Percentiles rank a stretch among this genome's conserved stretches.
Evolutionary conservation across 495 filamentous ascomycete species (phyloP).

Genomic region (Rhypophila decipiens): DNA sequence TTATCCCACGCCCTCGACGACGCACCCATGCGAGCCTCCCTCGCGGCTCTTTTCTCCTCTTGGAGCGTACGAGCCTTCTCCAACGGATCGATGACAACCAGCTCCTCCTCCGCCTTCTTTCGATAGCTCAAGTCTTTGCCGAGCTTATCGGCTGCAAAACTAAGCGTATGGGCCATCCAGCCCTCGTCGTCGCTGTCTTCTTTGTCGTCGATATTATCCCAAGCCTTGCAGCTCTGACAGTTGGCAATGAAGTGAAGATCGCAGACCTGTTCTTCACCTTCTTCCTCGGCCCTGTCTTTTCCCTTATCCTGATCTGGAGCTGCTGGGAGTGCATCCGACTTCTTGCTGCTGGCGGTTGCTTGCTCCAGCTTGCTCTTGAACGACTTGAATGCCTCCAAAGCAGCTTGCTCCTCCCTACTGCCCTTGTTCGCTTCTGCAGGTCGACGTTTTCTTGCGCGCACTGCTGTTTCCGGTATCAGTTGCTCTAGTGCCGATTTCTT

Average conservation of each 20-base stretch:
- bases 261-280: constrained; percentile 49
- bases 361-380: constrained; percentile 74
- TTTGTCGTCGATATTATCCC: constrained; percentile 55
- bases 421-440: constrained; percentile 38
- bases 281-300: constrained; percentile 21
- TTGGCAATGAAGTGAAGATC: constrained; percentile 90
- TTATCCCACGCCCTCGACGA: constrained; percentile 52
- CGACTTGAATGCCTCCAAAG: constrained; percentile 62
- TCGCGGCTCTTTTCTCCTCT: constrained; percentile 51
- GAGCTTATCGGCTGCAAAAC: constrained; percentile 79
- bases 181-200: constrained; percentile 59
- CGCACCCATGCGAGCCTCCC: constrained; percentile 41
- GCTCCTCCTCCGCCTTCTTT: constrained; percentile 76
- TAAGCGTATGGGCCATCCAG: constrained; percentile 67
- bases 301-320: constrained; percentile 21
- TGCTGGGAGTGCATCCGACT: constrained; percentile 15
- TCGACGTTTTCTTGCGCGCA: constrained; percentile 72
- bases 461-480: constrained; percentile 76
- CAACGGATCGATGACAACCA: constrained; percentile 91
- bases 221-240: constrained; percentile 82
- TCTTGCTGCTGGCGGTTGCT: constrained; percentile 44
- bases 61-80: constrained; percentile 72
- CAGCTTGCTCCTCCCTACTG: constrained; percentile 50
- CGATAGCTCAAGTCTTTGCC: constrained; percentile 92
- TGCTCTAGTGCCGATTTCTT: constrained; percentile 66